Conservation (phyloP, 2,329 filamentous ascomycete species). For the Xylaria polymorpha region DNA sequence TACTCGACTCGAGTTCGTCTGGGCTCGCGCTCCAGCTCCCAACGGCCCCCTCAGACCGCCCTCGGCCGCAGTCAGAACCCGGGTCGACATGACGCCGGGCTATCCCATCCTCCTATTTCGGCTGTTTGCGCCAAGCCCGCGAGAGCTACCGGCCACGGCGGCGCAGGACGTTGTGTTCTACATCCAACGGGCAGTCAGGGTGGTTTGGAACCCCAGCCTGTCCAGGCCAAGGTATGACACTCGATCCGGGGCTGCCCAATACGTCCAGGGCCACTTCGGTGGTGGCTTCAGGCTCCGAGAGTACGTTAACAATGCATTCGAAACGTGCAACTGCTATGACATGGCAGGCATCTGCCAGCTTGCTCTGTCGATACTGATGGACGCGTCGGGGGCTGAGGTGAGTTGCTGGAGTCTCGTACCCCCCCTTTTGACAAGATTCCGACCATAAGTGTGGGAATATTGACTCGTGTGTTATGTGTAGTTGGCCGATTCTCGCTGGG, state of each 20-base stretch:
- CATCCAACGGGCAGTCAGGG: conserved; percentile 5
- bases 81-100: conserved; percentile 1
- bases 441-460: no score
- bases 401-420: no score
- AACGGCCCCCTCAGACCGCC: background rate
- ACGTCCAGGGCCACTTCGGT: background rate
- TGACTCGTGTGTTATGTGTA: no score
- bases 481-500: conserved; percentile 8
- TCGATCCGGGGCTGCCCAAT: background rate
- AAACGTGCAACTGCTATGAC: conserved; percentile 5
- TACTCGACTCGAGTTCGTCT: conserved; percentile 5
- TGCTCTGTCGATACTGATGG: conserved; percentile 1
- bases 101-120: conserved; percentile 10
- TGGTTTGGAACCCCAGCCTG: conserved; percentile 5
- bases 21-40: conserved; percentile 4
- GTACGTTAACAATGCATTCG: background rate
- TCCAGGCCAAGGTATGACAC: conserved; percentile 7
- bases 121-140: conserved; percentile 6
- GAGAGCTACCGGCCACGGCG: conserved; percentile 1
- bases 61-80: background rate
- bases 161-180: conserved; percentile 7
- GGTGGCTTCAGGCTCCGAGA: conserved; percentile 2
- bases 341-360: conserved; percentile 7
- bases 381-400: conserved; percentile 2
- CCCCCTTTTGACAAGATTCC: no score